These are phyloP conservation scores for Chenopodium formosanum DNA, from an alignment of 148 eudicot genomes.

Conservation along the genomic window DNA sequence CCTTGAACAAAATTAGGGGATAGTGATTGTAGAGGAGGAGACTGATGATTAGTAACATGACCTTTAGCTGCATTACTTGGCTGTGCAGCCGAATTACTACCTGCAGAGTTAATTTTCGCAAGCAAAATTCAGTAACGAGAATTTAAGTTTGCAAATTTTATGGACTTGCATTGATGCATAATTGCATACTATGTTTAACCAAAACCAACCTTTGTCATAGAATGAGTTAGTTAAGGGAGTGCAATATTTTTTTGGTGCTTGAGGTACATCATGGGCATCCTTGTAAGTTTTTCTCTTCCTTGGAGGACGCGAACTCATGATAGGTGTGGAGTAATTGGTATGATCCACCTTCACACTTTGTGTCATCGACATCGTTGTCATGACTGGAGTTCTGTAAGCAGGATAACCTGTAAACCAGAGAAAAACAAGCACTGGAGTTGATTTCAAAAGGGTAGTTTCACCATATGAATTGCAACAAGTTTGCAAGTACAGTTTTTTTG, in stretches of 20 bases:
- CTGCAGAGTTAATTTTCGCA: slow-evolving; percentile 28
- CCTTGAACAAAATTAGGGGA: slow-evolving; percentile 24
- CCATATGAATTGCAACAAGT: neutral
- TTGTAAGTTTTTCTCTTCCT: slow-evolving; percentile 56
- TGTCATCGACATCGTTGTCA: slow-evolving; percentile 46
- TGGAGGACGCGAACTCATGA: slow-evolving; percentile 30
- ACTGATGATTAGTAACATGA: slow-evolving; percentile 24
- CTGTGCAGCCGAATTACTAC: slow-evolving; percentile 26
- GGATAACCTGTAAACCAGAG: slow-evolving; percentile 41
- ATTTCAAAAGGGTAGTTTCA: neutral
- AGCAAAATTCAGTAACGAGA: neutral
- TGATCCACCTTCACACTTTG: slow-evolving; percentile 31
- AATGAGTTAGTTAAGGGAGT: slow-evolving; percentile 29
- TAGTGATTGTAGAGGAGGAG: slow-evolving; percentile 32
- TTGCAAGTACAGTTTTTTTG: neutral
- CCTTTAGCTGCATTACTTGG: slow-evolving; percentile 25
- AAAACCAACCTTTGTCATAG: slow-evolving; percentile 38
- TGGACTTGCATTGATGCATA: neutral
- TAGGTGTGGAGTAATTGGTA: slow-evolving; percentile 41
- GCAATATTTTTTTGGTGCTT: slow-evolving; percentile 50
- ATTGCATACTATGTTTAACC: neutral
- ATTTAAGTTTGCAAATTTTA: neutral
- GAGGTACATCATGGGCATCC: slow-evolving; percentile 36
- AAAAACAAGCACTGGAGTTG: neutral
- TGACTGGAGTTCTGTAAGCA: slow-evolving; percentile 36